Evolutionary conservation across 352 stramenopile genomes (phyloP).

Genomic region (Salisapilia sapeloensis): DNA sequence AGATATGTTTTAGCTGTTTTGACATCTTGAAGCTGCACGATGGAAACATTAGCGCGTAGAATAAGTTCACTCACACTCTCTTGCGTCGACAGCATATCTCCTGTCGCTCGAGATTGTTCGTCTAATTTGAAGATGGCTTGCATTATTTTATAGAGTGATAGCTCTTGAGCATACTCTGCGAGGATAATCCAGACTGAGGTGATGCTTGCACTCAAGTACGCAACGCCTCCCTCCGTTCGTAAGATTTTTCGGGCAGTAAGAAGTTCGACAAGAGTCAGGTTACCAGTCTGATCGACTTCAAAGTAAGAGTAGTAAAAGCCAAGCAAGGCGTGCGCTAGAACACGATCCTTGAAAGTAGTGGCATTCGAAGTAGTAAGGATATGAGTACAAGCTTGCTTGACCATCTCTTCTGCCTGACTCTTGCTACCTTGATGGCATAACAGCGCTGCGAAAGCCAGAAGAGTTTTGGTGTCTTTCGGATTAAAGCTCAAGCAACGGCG

Average conservation of each 20-base stretch:
- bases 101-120: constrained; percentile 10
- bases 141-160: constrained; percentile 18
- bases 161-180: constrained; percentile 19
- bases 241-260: constrained; percentile 31
- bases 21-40: no score
- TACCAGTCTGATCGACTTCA: constrained; percentile 25
- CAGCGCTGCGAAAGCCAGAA: constrained; percentile 34
- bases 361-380: constrained; percentile 1
- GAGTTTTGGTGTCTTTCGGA: constrained; percentile 10
- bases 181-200: constrained; percentile 46
- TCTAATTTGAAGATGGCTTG: constrained; percentile 16
- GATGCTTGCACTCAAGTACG: constrained; percentile 9
- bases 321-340: constrained; percentile 36
- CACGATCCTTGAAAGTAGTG: constrained; percentile 3
- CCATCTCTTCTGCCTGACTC: constrained; percentile 14
- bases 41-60: no score
- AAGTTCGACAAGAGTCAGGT: constrained; percentile 47
- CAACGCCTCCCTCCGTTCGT: constrained; percentile 3
- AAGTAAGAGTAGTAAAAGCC: constrained; percentile 37
- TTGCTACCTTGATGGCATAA: constrained; percentile 42
- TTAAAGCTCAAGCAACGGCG: constrained; percentile 40
- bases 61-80: constrained; percentile 32
- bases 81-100: constrained; percentile 19
- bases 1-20: no score
- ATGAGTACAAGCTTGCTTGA: constrained; percentile 19